Percentiles rank a stretch among this genome's conserved stretches.
Conservation (phyloP, 2,329 filamentous ascomycete species). For the Hypoxylon sp. region DNA sequence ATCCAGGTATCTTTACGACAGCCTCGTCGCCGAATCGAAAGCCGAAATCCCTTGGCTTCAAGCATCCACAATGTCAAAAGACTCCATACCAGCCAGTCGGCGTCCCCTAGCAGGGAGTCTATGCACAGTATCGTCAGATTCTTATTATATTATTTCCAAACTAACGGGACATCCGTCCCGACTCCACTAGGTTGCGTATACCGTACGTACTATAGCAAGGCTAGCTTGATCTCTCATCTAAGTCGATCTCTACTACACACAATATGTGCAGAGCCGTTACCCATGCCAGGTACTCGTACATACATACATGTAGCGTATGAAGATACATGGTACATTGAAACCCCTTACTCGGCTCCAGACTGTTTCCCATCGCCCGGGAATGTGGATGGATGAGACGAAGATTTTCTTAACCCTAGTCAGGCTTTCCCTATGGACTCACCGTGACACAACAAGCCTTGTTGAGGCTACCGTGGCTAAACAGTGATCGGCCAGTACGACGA, state of each 20-base stretch:
- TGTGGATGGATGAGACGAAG: constrained; percentile 4
- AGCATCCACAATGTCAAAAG: constrained; percentile 24
- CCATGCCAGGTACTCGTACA: constrained; percentile 1
- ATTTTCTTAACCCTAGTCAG: constrained; percentile 1
- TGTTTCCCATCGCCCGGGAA: constrained; percentile 6
- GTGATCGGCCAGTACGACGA: constrained; percentile 24
- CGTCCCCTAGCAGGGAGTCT: constrained; percentile 22
- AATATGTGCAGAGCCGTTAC: constrained; percentile 2
- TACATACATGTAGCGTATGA: background rate
- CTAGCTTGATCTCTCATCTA: constrained; percentile 31
- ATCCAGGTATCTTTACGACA: constrained; percentile 6
- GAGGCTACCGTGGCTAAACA: constrained; percentile 21
- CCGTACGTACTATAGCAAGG: constrained; percentile 3
- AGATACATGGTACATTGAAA: constrained; percentile 7
- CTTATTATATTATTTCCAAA: constrained; percentile 39
- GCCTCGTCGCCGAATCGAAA: constrained; percentile 21
- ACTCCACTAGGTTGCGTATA: constrained; percentile 12
- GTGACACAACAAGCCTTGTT: constrained; percentile 18
- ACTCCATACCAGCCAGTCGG: constrained; percentile 31
- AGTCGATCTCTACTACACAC: constrained; percentile 20
- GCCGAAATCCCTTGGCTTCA: constrained; percentile 6
- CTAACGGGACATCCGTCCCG: constrained; percentile 24
- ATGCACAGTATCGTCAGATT: constrained; percentile 35
- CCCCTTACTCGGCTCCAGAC: constrained; percentile 11
- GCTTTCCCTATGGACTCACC: constrained; percentile 3